Evolutionary conservation across 2,329 filamentous ascomycete genomes (phyloP).

Genomic region (Sarocladiaceae sp.): DNA sequence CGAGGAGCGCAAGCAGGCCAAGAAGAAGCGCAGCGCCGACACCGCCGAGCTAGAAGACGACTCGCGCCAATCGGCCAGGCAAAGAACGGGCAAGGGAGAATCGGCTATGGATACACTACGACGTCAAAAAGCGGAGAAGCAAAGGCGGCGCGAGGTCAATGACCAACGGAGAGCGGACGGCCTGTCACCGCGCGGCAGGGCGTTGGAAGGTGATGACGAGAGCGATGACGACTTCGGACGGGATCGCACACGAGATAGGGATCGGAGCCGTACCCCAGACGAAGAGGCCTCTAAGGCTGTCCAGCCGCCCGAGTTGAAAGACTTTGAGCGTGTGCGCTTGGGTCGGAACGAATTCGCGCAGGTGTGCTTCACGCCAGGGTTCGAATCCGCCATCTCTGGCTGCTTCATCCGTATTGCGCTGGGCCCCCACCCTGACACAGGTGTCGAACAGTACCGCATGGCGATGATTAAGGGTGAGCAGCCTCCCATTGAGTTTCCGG

Average conservation of each 20-base stretch:
- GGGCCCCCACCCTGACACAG: slow-evolving; percentile 66
- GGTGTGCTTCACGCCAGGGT: slow-evolving; percentile 88
- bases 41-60: slow-evolving; percentile 74
- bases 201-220: slow-evolving; percentile 51
- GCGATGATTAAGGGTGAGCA: slow-evolving; percentile 67
- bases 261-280: slow-evolving; percentile 47
- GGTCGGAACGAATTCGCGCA: slow-evolving; percentile 81
- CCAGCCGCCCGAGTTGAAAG: slow-evolving; percentile 65
- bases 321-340: slow-evolving; percentile 78
- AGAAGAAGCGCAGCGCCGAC: slow-evolving; percentile 72
- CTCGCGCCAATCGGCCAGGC: slow-evolving; percentile 62
- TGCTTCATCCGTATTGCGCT: slow-evolving; percentile 83
- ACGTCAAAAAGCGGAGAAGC: slow-evolving; percentile 57
- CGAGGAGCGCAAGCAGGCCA: slow-evolving; percentile 45
- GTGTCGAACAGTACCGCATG: slow-evolving; percentile 78
- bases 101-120: slow-evolving; percentile 67
- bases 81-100: slow-evolving; percentile 49
- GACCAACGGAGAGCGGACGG: slow-evolving; percentile 51
- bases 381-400: slow-evolving; percentile 72
- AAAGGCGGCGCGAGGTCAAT: slow-evolving; percentile 42
- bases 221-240: slow-evolving; percentile 77
- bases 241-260: slow-evolving; percentile 55
- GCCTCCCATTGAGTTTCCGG: neutral
- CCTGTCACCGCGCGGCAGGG: slow-evolving; percentile 27
- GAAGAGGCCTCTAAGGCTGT: slow-evolving; percentile 65